A percentile compares a stretch with the other conserved stretches of the same genome.
phyloP scores from a whole-genome alignment of 257 asterid species.

The Knoxia roxburghii region DNA sequence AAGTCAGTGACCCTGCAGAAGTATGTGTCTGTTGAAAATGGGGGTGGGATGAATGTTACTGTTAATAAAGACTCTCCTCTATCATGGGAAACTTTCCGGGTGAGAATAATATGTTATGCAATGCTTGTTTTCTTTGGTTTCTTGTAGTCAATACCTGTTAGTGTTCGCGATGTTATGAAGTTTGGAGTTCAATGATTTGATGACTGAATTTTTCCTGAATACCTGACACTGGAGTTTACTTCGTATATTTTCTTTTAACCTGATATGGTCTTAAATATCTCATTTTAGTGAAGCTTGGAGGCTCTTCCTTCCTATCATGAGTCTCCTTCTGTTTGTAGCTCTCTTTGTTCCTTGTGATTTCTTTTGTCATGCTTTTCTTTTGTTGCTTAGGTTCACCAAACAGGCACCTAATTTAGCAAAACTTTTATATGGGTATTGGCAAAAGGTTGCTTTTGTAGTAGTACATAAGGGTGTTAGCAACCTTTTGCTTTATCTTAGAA shows the following conservation, averaged over 20 bases:
- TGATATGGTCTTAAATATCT: not conserved
- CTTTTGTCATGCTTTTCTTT: not conserved
- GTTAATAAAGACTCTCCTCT: constrained; percentile 60
- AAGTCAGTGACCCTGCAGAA: constrained; percentile 47
- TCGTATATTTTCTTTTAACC: too few relatives aligned
- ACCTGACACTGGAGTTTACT: not conserved
- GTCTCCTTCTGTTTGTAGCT: not conserved
- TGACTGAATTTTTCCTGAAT: not conserved
- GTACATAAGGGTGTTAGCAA: not conserved
- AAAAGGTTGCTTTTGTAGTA: too few relatives aligned
- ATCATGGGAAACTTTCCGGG: constrained; percentile 77
- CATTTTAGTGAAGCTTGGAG: not conserved
- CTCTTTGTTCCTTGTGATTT: not conserved
- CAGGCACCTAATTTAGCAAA: too few relatives aligned
- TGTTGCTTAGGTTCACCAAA: not conserved
- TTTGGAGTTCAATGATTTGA: not conserved
- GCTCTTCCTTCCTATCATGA: not conserved
- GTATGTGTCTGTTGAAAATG: constrained; percentile 64
- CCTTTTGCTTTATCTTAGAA: not conserved
- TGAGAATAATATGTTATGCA: constrained; percentile 20
- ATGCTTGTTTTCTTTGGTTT: not conserved
- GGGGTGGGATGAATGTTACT: constrained; percentile 52
- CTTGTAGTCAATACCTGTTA: not conserved
- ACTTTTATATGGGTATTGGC: too few relatives aligned
- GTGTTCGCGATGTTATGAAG: not conserved